Conservation (phyloP, 2,329 filamentous ascomycete species). For the Verticillium albo-atrum region DNA sequence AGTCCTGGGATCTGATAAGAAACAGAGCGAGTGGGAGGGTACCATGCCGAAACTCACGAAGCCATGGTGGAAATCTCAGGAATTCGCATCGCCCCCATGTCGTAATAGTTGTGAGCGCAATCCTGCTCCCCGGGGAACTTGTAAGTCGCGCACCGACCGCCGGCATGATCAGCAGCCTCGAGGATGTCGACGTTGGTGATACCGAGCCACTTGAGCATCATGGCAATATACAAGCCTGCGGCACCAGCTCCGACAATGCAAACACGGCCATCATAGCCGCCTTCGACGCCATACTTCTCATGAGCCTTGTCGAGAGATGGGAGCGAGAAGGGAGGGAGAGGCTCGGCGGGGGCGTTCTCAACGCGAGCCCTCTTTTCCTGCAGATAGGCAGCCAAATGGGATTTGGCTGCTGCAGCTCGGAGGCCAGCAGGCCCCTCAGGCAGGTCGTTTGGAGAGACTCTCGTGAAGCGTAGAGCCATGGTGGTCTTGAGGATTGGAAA, state of each 20-base stretch:
- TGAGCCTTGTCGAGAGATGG: not conserved
- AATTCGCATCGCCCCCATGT: conserved; percentile 35
- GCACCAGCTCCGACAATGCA: conserved; percentile 31
- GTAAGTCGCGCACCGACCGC: conserved; percentile 29
- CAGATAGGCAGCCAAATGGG: not conserved
- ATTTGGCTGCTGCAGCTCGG: not conserved
- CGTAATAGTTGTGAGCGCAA: conserved; percentile 30
- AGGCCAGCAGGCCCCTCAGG: not conserved
- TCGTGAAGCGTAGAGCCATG: not conserved
- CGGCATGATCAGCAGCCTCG: conserved; percentile 23
- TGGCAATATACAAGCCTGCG: conserved; percentile 28
- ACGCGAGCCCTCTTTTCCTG: not conserved
- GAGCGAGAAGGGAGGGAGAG: not conserved
- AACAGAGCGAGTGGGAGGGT: not conserved
- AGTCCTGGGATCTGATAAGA: not conserved
- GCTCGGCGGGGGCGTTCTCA: not conserved
- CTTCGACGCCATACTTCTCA: not conserved
- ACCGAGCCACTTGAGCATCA: conserved; percentile 23
- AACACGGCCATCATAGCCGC: conserved; percentile 6
- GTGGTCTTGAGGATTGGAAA: not conserved
- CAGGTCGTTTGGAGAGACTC: not conserved
- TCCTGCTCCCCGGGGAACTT: conserved; percentile 17
- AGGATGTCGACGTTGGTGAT: conserved; percentile 25
- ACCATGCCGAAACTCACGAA: conserved; percentile 6
- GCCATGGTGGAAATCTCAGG: conserved; percentile 26